Base-by-base conservation (phyloP, 257 asterid species). In the Solanum sejunctum region DNA sequence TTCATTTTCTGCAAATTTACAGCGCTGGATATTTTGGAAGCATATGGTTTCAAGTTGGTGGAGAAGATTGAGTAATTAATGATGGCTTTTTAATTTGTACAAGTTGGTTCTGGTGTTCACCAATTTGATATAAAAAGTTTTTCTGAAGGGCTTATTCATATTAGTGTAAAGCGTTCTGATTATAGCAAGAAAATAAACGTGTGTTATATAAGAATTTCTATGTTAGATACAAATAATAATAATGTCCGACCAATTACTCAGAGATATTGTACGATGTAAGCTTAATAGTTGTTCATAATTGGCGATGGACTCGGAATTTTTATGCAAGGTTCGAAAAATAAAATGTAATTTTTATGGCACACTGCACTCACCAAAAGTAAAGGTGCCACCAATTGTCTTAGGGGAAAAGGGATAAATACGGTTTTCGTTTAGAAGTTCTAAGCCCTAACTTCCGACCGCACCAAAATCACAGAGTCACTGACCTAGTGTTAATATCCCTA, bases 1-100 rank as follows among this genome's bases (percentile, higher is more conserved):
- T 63, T 61, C 2, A 28, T 82, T 23, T 43, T 83, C 0, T 54
- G 47, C 10, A 6, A 69, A 78, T 84, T 85, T 88, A 88, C 97
- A 94, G 99, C 95, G 23, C 90, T 96, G 84, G 95, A 93, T 36
- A 91, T 93, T 66, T 84, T 93, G 83, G 95, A 92, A 89, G 97
- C 93, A 2, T 93, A 93, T 86, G 99, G 97, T 56, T 90, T 96
- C 92, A 93, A 91, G 89, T 82, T 96, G 93, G 77, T 89, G 89
- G 97, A 95, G 94, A 96, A 89, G 88, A 84, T 86, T 21, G 94
- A 92, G 66, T 91, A 87, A 91, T 18, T 6, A 70, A 39, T 69
- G 17, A 17, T 2, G 26, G 17, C 15, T 10, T 69, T 32, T 17
- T 16, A 69, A 32, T 67, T 69, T 39, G 26, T 69, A 39, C 26